phyloP scores from a whole-genome alignment of 495 filamentous ascomycete genomes.

The Tuber microsphaerosporum region DNA sequence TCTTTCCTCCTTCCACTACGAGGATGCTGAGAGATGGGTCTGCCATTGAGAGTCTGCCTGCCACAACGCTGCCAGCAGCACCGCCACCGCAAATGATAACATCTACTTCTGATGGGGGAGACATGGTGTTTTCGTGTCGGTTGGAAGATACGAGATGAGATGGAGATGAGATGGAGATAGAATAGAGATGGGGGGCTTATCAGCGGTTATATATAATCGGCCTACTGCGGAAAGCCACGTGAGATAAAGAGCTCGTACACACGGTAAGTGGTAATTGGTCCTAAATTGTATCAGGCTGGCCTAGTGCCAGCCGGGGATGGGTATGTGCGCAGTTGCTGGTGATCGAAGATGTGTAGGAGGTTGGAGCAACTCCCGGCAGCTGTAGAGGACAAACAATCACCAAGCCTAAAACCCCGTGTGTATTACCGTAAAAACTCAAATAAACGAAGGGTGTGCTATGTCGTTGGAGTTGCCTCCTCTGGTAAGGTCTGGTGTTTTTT shows the following conservation, averaged over 20 bases:
- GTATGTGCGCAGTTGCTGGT: background rate
- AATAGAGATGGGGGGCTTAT: background rate
- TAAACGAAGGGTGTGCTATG: too few species aligned
- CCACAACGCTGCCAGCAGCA: slow-evolving; percentile 49
- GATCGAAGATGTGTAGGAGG: background rate
- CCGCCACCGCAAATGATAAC: slow-evolving; percentile 43
- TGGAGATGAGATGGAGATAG: background rate
- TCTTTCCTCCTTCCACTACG: slow-evolving; percentile 48
- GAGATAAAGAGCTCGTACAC: background rate
- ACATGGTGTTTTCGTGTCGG: slow-evolving; percentile 17
- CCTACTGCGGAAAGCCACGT: background rate
- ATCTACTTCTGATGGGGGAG: slow-evolving; percentile 32
- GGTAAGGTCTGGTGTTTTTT: too few species aligned
- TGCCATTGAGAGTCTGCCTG: slow-evolving; percentile 48
- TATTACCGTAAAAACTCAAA: too few species aligned
- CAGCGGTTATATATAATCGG: background rate
- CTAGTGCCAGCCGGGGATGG: background rate
- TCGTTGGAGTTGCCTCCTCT: too few species aligned
- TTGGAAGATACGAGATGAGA: background rate
- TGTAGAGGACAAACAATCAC: background rate
- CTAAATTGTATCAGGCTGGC: background rate
- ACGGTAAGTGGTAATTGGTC: background rate
- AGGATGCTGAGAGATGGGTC: slow-evolving; percentile 50
- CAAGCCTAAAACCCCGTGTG: background rate
- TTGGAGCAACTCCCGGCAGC: background rate